Evolutionary conservation across 805 yeast genomes (phyloP), one percentile per base, ranked within the genome.

Genomic region (Debaryomyces hansenii): DNA sequence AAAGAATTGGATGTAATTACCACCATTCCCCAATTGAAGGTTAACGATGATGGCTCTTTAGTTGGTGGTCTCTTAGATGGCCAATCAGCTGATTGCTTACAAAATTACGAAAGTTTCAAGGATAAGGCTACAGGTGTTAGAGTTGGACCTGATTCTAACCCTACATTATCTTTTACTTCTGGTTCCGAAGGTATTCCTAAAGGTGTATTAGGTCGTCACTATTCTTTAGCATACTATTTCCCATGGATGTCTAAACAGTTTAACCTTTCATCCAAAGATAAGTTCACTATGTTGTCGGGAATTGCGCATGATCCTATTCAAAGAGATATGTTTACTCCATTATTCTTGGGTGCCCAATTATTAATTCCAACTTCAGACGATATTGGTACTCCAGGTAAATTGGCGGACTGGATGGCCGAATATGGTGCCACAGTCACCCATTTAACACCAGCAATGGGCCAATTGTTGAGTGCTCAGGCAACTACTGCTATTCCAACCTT

Each of bases 381-480:
- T 66, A 94, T 94, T 58, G 99, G 99, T 40, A 94, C 99, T 3
- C 99, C 99, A 5, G 99, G 99, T 27, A 84, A 87, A 60, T 77
- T 94, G 45, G 99, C 99, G 5, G 94, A 89, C 58, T 94, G 99
- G 99, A 91, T 94, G 96, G 81, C 85, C 29, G 83, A 78, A 47
- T 82, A 90, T 57, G 88, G 87, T 12, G 97, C 97, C 21, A 85
- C 97, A 1, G 97, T 94, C 1, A 94, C 99, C 1, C 99, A 94
- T 67, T 79, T 94, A 69, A 94, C 99, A 0, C 99, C 99, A 4
- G 99, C 99, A 5, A 94, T 95, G 99, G 99, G 99, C 51, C 99
- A 94, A 69, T 74, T 94, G 47, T 75, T 94, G 57, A 86, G 96
- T 50, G 97, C 98, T 4, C 97, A 94, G 72, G 99, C 99, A 15